phyloP scores from a whole-genome alignment of 768 basidiomycete species.

The Epithele typhae region DNA sequence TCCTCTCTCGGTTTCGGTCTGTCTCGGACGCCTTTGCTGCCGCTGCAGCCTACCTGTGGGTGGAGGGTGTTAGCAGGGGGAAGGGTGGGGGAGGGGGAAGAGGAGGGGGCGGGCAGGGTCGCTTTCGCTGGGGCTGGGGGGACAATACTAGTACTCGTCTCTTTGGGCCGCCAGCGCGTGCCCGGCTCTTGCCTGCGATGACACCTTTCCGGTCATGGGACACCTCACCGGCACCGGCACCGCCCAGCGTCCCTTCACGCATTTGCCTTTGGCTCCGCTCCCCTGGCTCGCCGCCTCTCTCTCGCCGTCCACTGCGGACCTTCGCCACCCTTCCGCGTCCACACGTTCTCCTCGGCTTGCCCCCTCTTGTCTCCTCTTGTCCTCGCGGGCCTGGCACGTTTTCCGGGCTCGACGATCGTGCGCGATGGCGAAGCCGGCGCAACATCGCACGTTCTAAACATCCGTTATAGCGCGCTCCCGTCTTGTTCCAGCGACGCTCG shows the following conservation, averaged over 20 bases:
- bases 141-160: too few species aligned
- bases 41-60: too few species aligned
- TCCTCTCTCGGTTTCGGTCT: too few species aligned
- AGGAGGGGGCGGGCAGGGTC: neutral
- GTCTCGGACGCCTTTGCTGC: too few species aligned
- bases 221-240: neutral
- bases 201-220: conserved; percentile 18
- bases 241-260: neutral
- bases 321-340: conserved; percentile 1
- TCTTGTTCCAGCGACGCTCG: too few species aligned
- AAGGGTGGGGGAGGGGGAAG: neutral
- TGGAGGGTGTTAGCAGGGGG: neutral
- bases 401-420: neutral
- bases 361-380: conserved; percentile 1
- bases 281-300: conserved; percentile 8
- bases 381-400: conserved; percentile 3
- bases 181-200: conserved; percentile 17
- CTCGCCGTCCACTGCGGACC: neutral
- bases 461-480: too few species aligned
- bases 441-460: too few species aligned
- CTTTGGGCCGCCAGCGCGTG: too few species aligned
- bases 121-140: too few species aligned
- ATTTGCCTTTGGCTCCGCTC: conserved; percentile 12
- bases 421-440: too few species aligned
- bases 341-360: too few species aligned